These are phyloP conservation scores for Fusarium austroafricanum DNA, from an alignment of 2,329 filamentous ascomycete genomes.

Conservation along the genomic window DNA sequence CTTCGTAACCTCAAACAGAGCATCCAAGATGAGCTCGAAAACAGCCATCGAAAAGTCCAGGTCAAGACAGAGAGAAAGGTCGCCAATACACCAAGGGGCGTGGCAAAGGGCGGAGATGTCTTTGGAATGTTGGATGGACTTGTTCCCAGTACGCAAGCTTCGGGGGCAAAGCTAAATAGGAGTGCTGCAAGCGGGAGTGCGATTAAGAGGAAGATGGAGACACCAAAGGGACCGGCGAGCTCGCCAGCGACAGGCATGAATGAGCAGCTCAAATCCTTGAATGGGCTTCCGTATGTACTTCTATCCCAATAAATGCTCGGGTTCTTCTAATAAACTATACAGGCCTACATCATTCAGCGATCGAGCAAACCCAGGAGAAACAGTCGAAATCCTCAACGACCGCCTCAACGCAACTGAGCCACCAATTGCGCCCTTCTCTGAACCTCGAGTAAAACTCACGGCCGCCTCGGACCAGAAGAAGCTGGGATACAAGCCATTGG, in stretches of 20 bases:
- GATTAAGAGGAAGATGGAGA: slow-evolving; percentile 50
- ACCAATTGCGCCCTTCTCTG: slow-evolving; percentile 76
- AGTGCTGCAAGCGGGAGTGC: slow-evolving; percentile 46
- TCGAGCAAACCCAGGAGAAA: slow-evolving; percentile 81
- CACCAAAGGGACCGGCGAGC: slow-evolving; percentile 46
- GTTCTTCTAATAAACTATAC: slow-evolving; percentile 3
- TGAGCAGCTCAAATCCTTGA: slow-evolving; percentile 50
- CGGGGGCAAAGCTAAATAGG: slow-evolving; percentile 58
- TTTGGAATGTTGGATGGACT: slow-evolving; percentile 85
- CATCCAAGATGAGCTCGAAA: slow-evolving; percentile 85
- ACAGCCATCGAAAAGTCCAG: slow-evolving; percentile 74
- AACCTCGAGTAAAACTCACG: slow-evolving; percentile 84
- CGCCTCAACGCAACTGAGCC: slow-evolving; percentile 75
- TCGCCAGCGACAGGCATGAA: slow-evolving; percentile 51
- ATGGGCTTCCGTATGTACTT: slow-evolving; percentile 45
- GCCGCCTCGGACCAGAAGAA: slow-evolving; percentile 92
- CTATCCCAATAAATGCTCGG: too few species aligned
- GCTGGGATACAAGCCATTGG: slow-evolving; percentile 89
- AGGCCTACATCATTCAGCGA: slow-evolving; percentile 70
- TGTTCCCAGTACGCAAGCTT: slow-evolving; percentile 70
- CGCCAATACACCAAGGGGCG: slow-evolving; percentile 71
- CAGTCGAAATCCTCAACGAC: slow-evolving; percentile 84
- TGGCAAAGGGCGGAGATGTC: slow-evolving; percentile 71
- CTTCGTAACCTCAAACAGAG: slow-evolving; percentile 86
- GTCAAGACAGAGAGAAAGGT: slow-evolving; percentile 72